phyloP scores from a whole-genome alignment of 306 rosid species.

The Alnus glutinosa region DNA sequence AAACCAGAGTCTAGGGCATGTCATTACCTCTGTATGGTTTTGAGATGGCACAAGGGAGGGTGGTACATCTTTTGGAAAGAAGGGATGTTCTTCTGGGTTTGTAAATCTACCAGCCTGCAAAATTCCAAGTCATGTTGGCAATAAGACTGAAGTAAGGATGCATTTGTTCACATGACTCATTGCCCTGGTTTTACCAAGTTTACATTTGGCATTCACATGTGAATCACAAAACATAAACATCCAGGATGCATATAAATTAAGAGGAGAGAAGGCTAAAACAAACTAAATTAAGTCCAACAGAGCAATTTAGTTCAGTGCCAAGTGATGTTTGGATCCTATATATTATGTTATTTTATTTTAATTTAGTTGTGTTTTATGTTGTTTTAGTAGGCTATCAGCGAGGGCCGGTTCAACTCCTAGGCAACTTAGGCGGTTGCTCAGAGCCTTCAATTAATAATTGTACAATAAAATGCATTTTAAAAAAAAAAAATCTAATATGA shows the following conservation, averaged over 20 bases:
- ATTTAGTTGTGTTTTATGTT: no score
- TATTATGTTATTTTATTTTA: no score
- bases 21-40: slow-evolving; percentile 52
- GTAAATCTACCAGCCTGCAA: slow-evolving; percentile 80
- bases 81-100: slow-evolving; percentile 80
- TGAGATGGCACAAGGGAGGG: slow-evolving; percentile 54
- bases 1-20: neutral
- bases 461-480: no score
- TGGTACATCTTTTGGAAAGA: slow-evolving; percentile 58
- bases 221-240: neutral
- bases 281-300: neutral
- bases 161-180: neutral
- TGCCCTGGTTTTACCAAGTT: neutral
- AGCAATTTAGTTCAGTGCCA: neutral
- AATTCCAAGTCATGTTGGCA: slow-evolving; percentile 1
- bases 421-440: no score
- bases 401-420: no score
- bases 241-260: neutral
- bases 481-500: no score
- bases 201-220: neutral
- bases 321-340: neutral
- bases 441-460: no score
- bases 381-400: no score
- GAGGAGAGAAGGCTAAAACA: neutral
- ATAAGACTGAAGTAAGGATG: neutral